Evolutionary conservation across 768 basidiomycete species (phyloP).

Genomic region (Cantharellus anzutake): DNA sequence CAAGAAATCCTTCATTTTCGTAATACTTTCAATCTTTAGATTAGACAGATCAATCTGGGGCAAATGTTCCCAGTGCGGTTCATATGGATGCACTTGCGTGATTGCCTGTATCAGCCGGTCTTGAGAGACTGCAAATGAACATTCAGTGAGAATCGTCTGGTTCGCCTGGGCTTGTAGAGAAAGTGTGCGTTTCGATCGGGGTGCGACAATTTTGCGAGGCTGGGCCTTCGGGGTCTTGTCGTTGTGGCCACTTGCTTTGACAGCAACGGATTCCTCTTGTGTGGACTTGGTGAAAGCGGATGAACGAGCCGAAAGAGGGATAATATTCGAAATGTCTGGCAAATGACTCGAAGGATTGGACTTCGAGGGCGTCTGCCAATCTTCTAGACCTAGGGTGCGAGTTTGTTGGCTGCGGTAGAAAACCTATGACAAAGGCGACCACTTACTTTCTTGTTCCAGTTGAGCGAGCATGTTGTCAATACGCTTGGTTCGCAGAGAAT

Average conservation of each 20-base stretch:
- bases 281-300: neutral
- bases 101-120: conserved; percentile 82
- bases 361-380: neutral
- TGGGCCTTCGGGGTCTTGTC: neutral
- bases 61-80: conserved; percentile 84
- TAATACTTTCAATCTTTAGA: conserved; percentile 62
- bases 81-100: conserved; percentile 87
- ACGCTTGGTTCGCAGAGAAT: conserved; percentile 56
- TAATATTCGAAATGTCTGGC: neutral
- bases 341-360: no score
- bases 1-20: conserved; percentile 75
- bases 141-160: conserved; percentile 69
- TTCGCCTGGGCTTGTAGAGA: conserved; percentile 17
- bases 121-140: conserved; percentile 88
- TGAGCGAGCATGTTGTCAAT: conserved; percentile 66
- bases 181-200: conserved; percentile 17
- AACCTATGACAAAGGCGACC: neutral
- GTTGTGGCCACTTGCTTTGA: neutral
- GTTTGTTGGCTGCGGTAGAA: neutral
- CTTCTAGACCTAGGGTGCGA: neutral
- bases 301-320: neutral
- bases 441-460: conserved; percentile 48
- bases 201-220: neutral
- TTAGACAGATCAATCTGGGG: conserved; percentile 50
- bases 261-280: no score